Base-by-base conservation (phyloP, 2,329 filamentous ascomycete species). In the Plenodomus lindquistii region DNA sequence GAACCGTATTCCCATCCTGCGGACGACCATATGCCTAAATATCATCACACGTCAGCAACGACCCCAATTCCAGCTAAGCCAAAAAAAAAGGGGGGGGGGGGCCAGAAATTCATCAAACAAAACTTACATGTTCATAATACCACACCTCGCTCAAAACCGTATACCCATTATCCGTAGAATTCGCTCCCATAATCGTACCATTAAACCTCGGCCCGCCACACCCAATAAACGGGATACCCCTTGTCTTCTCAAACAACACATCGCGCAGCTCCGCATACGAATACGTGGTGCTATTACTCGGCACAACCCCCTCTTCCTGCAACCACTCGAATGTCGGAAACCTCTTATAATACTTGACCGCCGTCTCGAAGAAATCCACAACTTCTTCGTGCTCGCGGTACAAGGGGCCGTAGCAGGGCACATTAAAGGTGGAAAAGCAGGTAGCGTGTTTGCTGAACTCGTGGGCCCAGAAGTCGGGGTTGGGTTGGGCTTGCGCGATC, bases 361-460 rank as follows among this genome's bases (percentile, higher is more conserved):
- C 73, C 0, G 84, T 86, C 65, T 81, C 76, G 73, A 85, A 86
- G 73, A 81, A 88, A 53, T 86, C 81, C 27, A 84, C 74, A 1
- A 87, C 78, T 19, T 87, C 85, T 50, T 79, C 73, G 67, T 85
- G 80, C 56, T 80, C 42, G 40, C 67, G 64, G 65, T 85, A 83
- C 52, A 76, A 62, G 4, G 83, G 81, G 0, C 83, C 83, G 67
- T 86, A 88, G 78, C 85, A 88, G 22, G 81, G 78, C 5, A 77
- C 70, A 62, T 87, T 83, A 63, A 88, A 87, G 51, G 81, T 86
- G 39, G 79, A 83, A 75, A 75, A 87, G 76, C 85, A 88, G 13
- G 85, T 87, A 2, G 79, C 85, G 69, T 86, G 84, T 75, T 87
- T 87, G 71, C 76, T 79, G 74, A 85, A 87, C 65, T 87, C 84